Base-by-base conservation (phyloP, 164 flowering plant species). In the Cinnamomum chago region DNA sequence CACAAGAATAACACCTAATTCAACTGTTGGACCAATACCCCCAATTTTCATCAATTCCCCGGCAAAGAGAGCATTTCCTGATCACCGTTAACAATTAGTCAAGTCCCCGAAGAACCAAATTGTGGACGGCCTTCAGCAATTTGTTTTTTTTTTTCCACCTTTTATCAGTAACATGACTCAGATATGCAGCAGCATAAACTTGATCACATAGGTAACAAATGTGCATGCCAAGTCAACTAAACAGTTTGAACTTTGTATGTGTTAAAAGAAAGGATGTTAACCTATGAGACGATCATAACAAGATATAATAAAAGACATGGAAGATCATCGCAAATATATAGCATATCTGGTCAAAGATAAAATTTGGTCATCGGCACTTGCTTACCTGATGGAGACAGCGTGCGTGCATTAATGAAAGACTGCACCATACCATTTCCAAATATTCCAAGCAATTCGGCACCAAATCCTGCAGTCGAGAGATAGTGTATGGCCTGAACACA, bases 381-480 rank as follows among this genome's bases (percentile, higher is more conserved):
- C 79, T 75, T 84, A 96, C 99, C 99, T 74, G 82, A 23, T 30
- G 97, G 90, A 70, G 81, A 79, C 68, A 96, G 85, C 17, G 99
- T 96, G 9, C 95, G 95, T 17, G 99, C 99, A 87, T 90, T 65
- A 50, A 96, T 92, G 79, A 93, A 96, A 73, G 97, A 90, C 71
- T 96, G 99, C 70, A 92, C 97, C 99, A 92, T 96, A 79, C 99
- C 99, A 86, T 96, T 96, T 79, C 86, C 93, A 89, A 96, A 96
- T 72, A 90, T 82, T 72, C 91, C 99, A 72, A 92, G 90, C 85
- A 94, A 86, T 81, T 90, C 85, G 67, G 99, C 99, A 76, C 99
- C 99, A 88, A 96, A 96, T 79, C 99, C 99, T 72, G 98, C 99
- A 82, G 93, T 94, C 15, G 99, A 94, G 75, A 96, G 95, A 87